These are phyloP conservation scores for Epithemia pelagica DNA, from an alignment of 108 stramenopile genomes.

Conservation along the genomic window DNA sequence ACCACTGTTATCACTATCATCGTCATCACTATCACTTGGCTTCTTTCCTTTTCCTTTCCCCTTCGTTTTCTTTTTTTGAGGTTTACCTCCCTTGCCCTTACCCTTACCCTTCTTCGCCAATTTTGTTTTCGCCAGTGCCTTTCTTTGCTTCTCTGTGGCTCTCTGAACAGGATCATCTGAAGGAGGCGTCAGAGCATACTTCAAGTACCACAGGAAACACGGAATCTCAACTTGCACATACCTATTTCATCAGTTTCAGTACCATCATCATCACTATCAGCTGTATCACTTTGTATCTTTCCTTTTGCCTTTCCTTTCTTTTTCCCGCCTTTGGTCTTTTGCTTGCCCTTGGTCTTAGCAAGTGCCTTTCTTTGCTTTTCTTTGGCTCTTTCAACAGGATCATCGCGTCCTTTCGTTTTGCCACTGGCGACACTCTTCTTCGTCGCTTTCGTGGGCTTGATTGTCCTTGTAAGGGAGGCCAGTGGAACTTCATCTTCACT, in stretches of 20 bases:
- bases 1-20: background rate
- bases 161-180: too few species aligned
- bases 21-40: background rate
- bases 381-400: conserved; percentile 19
- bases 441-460: background rate
- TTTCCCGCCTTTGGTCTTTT: conserved; percentile 12
- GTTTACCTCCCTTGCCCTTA: too few species aligned
- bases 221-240: conserved; percentile 25
- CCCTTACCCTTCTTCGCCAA: too few species aligned
- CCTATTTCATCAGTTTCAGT: conserved; percentile 36
- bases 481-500: background rate
- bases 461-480: background rate
- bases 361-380: conserved; percentile 45
- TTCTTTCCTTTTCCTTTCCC: background rate
- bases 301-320: conserved; percentile 32
- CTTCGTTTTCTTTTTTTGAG: too few species aligned
- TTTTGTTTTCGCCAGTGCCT: too few species aligned
- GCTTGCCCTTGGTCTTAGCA: conserved; percentile 33
- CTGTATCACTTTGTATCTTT: conserved; percentile 23
- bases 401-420: conserved; percentile 1
- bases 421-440: conserved; percentile 3
- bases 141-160: too few species aligned
- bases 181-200: too few species aligned
- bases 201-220: too few species aligned
- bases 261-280: conserved; percentile 18